Evolutionary conservation across 169 alveolate species (phyloP), one percentile per base, ranked within the genome.

Genomic region (Theileria luwenshuni): DNA sequence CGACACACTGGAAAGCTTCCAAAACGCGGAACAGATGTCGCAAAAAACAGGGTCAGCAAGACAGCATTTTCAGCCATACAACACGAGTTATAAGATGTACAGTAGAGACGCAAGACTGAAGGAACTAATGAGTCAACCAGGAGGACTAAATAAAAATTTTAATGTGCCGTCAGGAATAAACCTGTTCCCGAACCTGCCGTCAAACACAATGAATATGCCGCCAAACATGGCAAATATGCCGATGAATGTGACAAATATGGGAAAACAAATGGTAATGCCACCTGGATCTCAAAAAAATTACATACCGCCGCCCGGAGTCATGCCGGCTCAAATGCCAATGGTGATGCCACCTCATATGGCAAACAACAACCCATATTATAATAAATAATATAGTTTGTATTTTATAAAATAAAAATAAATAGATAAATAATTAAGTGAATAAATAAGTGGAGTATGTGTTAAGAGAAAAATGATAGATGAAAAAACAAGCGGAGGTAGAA

Each of bases 341-440:
- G 27, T 25, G 43, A 33, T 54, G 27, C 63, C 63, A 62, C 71
- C 71, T 23, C 52, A 62, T 33, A 62, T 62, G 56, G 58, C 41
- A n/a, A 42, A 62, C 28, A 42, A 62, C 28, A 42, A 7, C 71
- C 52, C 23, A 32, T 62, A 28, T 62, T 62, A 62, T 28, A 62
- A 41, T 13, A 19, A 45, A 19, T 62, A 62, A 62, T 62, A 30
- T 42, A 28, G n/a, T 42, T 10, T 13, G 45, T 38, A 38, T n/a
- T n/a, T n/a, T n/a, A n/a, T n/a, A n/a, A n/a, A n/a, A n/a, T n/a
- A n/a, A n/a, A n/a, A n/a, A n/a, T n/a, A n/a, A n/a, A n/a, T n/a
- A n/a, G n/a, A n/a, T n/a, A n/a, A n/a, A n/a, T n/a, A n/a, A n/a
- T n/a, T n/a, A n/a, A n/a, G n/a, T n/a, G n/a, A n/a, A n/a, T n/a